Evolutionary conservation across 805 yeast genomes (phyloP).

Genomic region (Candida sonorensis): DNA sequence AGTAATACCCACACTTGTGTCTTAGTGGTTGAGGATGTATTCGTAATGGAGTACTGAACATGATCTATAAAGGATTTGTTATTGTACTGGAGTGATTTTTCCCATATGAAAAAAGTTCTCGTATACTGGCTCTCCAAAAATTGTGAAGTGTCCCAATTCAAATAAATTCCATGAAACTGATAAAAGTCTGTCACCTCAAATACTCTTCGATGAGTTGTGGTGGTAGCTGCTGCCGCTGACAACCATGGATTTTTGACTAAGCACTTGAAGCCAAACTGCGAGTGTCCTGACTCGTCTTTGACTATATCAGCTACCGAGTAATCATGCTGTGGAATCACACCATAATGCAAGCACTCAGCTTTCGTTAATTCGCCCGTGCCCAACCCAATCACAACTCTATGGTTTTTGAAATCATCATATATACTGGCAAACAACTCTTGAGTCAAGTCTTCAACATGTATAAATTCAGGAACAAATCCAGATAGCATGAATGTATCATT

Average conservation of each 20-base stretch:
- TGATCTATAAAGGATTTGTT: constrained; percentile 6
- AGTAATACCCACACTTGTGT: constrained; percentile 41
- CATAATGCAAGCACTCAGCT: constrained; percentile 27
- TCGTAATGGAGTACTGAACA: constrained; percentile 34
- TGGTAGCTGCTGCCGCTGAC: too few relatives aligned
- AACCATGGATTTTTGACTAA: constrained; percentile 43
- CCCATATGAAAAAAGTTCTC: constrained; percentile 21
- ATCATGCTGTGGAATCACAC: constrained; percentile 59
- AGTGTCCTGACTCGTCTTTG: constrained; percentile 7
- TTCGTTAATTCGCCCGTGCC: constrained; percentile 54
- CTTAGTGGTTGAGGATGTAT: constrained; percentile 14
- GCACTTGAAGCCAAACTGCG: constrained; percentile 15
- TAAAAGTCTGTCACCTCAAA: constrained; percentile 26
- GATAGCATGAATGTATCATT: constrained; percentile 57
- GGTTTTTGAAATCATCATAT: constrained; percentile 22
- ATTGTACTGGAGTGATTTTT: constrained; percentile 26
- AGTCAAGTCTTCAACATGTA: constrained; percentile 28
- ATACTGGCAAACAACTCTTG: constrained; percentile 26
- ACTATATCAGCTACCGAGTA: constrained; percentile 47
- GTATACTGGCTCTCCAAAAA: constrained; percentile 7
- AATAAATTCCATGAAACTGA: constrained; percentile 45
- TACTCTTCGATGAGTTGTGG: too few relatives aligned
- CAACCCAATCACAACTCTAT: constrained; percentile 46
- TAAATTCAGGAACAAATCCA: constrained; percentile 70
- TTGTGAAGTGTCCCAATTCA: constrained; percentile 54